These are phyloP conservation scores for Aegilops bicornis DNA, from an alignment of 176 grass and related monocot species.

Conservation along the genomic window DNA sequence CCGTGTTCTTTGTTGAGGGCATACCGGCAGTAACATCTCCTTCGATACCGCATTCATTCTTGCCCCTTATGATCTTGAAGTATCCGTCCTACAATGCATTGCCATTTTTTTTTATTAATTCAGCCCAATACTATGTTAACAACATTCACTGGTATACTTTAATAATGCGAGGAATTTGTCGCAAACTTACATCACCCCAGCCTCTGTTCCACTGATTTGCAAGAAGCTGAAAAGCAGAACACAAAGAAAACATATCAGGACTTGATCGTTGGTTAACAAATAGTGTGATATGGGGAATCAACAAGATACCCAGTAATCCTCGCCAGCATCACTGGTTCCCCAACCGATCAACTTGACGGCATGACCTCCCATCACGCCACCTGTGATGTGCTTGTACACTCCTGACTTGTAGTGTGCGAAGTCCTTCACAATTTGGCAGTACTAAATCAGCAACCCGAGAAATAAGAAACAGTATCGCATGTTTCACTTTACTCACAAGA, in stretches of 20 bases:
- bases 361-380: constrained; percentile 78
- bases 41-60: constrained; percentile 84
- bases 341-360: constrained; percentile 95
- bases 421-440: constrained; percentile 49
- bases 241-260: background rate
- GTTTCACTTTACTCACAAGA: background rate
- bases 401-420: constrained; percentile 97
- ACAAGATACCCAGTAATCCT: constrained; percentile 88
- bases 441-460: constrained; percentile 13
- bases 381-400: constrained; percentile 89
- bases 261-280: background rate
- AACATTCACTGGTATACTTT: background rate
- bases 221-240: constrained; percentile 68
- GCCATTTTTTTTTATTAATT: background rate
- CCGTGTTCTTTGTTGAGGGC: constrained; percentile 67
- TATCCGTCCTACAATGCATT: constrained; percentile 65
- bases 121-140: background rate
- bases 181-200: constrained; percentile 90
- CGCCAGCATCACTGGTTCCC: constrained; percentile 84
- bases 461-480: background rate
- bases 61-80: constrained; percentile 86
- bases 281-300: background rate
- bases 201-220: constrained; percentile 94
- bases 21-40: constrained; percentile 72
- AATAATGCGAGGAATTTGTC: background rate